These are phyloP conservation scores for Neurospora sublineolata DNA, from an alignment of 495 filamentous ascomycete genomes.

Conservation along the genomic window DNA sequence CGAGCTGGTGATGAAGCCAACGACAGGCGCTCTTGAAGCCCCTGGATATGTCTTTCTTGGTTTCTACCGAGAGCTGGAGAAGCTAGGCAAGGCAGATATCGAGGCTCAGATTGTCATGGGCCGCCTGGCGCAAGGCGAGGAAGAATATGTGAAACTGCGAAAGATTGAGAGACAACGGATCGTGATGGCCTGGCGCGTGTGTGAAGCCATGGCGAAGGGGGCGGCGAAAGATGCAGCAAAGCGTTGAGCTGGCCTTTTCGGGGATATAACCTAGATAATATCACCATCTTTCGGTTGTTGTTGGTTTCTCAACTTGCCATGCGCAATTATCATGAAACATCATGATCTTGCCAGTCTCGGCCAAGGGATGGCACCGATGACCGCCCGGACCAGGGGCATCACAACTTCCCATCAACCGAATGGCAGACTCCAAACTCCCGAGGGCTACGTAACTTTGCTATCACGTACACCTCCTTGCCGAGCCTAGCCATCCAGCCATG, in stretches of 20 bases:
- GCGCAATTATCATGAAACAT: background rate
- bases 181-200: background rate
- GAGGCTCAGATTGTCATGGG: constrained; percentile 1
- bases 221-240: background rate
- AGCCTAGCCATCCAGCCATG: background rate
- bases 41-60: constrained; percentile 25
- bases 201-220: background rate
- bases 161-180: background rate
- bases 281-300: background rate
- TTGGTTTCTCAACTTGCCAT: background rate
- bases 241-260: background rate
- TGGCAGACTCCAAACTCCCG: background rate
- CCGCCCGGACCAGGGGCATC: background rate
- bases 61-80: constrained; percentile 32
- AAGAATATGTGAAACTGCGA: background rate
- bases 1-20: constrained; percentile 53
- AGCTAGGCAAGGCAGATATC: constrained; percentile 23
- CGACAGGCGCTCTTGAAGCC: constrained; percentile 45
- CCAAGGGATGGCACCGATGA: background rate
- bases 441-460: background rate
- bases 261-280: background rate
- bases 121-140: background rate
- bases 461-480: background rate
- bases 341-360: background rate
- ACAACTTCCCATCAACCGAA: background rate